These are phyloP conservation scores for Pichia nanzhaoensis DNA, from an alignment of 805 yeast genomes.

Conservation along the genomic window DNA sequence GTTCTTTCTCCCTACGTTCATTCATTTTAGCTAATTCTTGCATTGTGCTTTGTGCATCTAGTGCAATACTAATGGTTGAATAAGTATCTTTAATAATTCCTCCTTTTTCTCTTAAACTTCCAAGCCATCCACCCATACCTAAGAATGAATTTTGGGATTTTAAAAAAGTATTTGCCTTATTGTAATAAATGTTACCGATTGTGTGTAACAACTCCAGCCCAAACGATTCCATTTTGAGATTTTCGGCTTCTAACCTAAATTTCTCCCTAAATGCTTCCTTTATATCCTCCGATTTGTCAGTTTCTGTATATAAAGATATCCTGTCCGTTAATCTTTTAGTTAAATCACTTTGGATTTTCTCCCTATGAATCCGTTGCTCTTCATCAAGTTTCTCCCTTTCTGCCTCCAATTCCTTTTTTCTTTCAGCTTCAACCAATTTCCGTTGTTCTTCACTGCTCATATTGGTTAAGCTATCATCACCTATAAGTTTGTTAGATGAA, in stretches of 20 bases:
- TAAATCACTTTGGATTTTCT: slow-evolving; percentile 45
- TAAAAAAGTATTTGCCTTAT: slow-evolving; percentile 67
- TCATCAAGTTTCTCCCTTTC: slow-evolving; percentile 64
- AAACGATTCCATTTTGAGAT: slow-evolving; percentile 88
- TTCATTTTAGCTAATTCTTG: slow-evolving; percentile 70
- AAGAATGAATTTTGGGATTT: slow-evolving; percentile 66
- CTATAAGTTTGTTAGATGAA: slow-evolving; percentile 14
- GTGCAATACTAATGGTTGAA: slow-evolving; percentile 71
- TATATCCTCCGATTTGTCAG: slow-evolving; percentile 57
- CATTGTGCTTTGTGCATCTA: slow-evolving; percentile 80
- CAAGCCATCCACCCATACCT: slow-evolving; percentile 80
- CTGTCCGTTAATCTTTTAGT: slow-evolving; percentile 41
- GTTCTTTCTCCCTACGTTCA: slow-evolving; percentile 35
- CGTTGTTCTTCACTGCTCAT: slow-evolving; percentile 25
- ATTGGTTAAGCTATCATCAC: slow-evolving; percentile 21
- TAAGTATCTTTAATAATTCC: slow-evolving; percentile 76
- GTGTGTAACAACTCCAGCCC: slow-evolving; percentile 83
- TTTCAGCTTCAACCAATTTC: slow-evolving; percentile 26
- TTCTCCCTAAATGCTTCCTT: slow-evolving; percentile 47
- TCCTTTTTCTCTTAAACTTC: slow-evolving; percentile 79
- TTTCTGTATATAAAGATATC: slow-evolving; percentile 44
- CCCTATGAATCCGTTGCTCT: slow-evolving; percentile 60
- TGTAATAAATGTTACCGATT: slow-evolving; percentile 71
- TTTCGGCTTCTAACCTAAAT: slow-evolving; percentile 59
- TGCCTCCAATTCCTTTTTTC: slow-evolving; percentile 37